phyloP scores from a whole-genome alignment of 1,284 basidiomycete genomes.

The Quambalaria eucalypti region DNA sequence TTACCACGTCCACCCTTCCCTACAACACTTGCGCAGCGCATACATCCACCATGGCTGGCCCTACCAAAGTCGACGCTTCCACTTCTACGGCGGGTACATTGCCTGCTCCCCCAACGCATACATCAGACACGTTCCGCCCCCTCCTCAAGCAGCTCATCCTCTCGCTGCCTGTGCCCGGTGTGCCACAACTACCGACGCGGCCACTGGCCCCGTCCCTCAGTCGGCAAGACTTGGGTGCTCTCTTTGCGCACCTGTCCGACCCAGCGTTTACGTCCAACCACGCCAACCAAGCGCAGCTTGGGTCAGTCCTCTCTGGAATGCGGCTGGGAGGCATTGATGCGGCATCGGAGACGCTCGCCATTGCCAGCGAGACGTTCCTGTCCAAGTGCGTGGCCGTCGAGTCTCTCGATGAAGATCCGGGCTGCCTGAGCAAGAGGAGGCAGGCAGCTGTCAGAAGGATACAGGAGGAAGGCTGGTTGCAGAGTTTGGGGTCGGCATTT shows the following conservation, averaged over 20 bases:
- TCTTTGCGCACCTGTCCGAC: slow-evolving; percentile 40
- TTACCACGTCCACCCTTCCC: no score
- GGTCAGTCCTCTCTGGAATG: slow-evolving; percentile 35
- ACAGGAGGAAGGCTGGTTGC: background rate
- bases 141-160: slow-evolving; percentile 31
- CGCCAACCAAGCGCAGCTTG: slow-evolving; percentile 39
- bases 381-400: slow-evolving; percentile 20
- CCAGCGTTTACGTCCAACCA: slow-evolving; percentile 35
- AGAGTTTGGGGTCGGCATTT: no score
- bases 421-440: background rate
- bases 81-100: no score
- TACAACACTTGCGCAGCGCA: no score
- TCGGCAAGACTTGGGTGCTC: slow-evolving; percentile 18
- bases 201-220: slow-evolving; percentile 12
- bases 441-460: background rate
- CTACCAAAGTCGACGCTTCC: no score
- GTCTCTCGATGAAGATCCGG: background rate
- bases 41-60: no score
- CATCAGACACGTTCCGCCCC: slow-evolving; percentile 31
- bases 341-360: slow-evolving; percentile 25
- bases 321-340: slow-evolving; percentile 34
- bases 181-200: slow-evolving; percentile 7
- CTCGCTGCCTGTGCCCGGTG: slow-evolving; percentile 4
- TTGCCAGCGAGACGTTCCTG: slow-evolving; percentile 32
- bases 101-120: no score